Conservation (phyloP, 2,329 filamentous ascomycete genomes). For the Aspergillus sp. region DNA sequence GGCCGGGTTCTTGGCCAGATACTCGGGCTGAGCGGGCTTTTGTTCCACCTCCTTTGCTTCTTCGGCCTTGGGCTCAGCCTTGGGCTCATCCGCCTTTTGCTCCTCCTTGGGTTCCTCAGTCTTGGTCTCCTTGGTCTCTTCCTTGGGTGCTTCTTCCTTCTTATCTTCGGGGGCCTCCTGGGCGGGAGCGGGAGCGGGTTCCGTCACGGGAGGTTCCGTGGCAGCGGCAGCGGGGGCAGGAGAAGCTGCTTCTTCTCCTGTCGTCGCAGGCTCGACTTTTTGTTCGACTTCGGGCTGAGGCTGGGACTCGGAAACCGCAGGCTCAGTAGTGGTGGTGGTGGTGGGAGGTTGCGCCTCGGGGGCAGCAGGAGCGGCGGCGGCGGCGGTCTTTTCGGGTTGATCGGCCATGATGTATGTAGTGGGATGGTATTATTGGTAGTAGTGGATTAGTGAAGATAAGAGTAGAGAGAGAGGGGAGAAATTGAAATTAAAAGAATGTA, state of each 20-base stretch:
- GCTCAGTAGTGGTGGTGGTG: not conserved
- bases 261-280: not conserved
- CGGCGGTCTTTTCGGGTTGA: constrained; percentile 13
- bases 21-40: constrained; percentile 32
- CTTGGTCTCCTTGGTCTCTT: not conserved
- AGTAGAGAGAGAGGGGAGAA: not conserved
- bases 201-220: constrained; percentile 7
- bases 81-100: not conserved
- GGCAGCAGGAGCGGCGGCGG: not conserved
- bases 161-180: not conserved
- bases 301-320: constrained; percentile 6
- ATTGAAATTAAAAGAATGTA: not conserved
- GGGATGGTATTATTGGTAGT: not conserved
- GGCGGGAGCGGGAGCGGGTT: constrained; percentile 7
- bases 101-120: constrained; percentile 1
- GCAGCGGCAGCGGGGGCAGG: constrained; percentile 9
- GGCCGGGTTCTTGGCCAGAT: constrained; percentile 41
- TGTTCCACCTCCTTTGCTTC: constrained; percentile 19
- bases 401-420: constrained; percentile 13
- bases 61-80: not conserved
- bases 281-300: constrained; percentile 6
- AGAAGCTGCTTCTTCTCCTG: not conserved
- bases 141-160: constrained; percentile 1
- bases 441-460: not conserved
- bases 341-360: constrained; percentile 9